These are phyloP conservation scores for Lophiotrema nucula DNA, from an alignment of 495 filamentous ascomycete species.

Conservation along the genomic window DNA sequence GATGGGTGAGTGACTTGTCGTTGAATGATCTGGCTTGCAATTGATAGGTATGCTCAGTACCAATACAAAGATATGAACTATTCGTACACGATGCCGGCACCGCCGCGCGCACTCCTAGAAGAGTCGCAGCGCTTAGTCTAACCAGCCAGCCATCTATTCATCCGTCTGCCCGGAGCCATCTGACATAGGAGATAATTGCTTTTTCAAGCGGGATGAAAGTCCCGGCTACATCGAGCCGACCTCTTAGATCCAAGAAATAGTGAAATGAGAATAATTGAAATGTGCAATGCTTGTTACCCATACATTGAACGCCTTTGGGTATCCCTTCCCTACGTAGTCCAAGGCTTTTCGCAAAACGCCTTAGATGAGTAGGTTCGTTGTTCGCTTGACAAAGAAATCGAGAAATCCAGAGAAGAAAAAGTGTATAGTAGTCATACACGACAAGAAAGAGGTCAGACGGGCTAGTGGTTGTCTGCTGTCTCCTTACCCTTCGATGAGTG, in stretches of 20 bases:
- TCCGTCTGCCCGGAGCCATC: not conserved
- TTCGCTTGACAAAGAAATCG: slow-evolving; percentile 1
- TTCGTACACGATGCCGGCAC: too few relatives aligned
- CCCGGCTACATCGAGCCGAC: not conserved
- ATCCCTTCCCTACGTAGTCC: slow-evolving; percentile 10
- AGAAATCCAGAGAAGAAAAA: slow-evolving; percentile 2
- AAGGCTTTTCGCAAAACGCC: slow-evolving; percentile 31
- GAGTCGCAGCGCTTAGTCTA: too few relatives aligned
- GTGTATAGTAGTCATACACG: slow-evolving; percentile 5
- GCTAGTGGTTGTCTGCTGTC: slow-evolving; percentile 13
- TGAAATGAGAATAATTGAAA: not conserved
- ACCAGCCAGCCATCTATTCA: not conserved
- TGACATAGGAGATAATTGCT: slow-evolving; percentile 1
- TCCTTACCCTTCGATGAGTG: slow-evolving; percentile 31
- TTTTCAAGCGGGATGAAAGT: slow-evolving; percentile 1
- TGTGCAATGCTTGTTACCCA: not conserved
- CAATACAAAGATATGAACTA: too few relatives aligned
- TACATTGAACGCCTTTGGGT: slow-evolving; percentile 25
- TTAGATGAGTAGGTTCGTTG: slow-evolving; percentile 3
- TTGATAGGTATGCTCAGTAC: too few relatives aligned
- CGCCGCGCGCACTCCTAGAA: too few relatives aligned
- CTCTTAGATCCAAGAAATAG: not conserved
- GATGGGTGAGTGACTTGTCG: too few relatives aligned
- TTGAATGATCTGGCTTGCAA: too few relatives aligned
- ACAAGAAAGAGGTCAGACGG: not conserved